Evolutionary conservation across 139 green algal species (phyloP).

Genomic region (Chlamydomonas asymmetrica): DNA sequence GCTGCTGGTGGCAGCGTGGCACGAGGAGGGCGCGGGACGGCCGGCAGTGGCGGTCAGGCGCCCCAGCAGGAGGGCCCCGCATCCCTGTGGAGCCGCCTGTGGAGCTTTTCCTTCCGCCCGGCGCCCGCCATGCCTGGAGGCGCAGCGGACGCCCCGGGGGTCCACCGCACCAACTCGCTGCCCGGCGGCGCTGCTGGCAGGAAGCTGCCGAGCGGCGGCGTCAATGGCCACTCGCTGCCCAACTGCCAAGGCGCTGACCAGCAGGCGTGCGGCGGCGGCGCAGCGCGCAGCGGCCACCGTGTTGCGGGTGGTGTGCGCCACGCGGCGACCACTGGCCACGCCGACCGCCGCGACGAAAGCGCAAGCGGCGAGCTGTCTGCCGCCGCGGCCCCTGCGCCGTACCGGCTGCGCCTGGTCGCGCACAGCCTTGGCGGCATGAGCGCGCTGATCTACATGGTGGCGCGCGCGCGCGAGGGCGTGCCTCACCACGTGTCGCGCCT

Average conservation of each 20-base stretch:
- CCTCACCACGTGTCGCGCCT: slow-evolving; percentile 67
- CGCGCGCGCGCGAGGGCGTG: slow-evolving; percentile 20
- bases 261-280: background rate
- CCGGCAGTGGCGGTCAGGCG: too few species aligned
- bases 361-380: background rate
- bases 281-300: background rate
- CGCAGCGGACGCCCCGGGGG: too few species aligned
- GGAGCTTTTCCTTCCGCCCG: too few species aligned
- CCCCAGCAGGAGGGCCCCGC: too few species aligned
- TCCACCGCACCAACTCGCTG: too few species aligned
- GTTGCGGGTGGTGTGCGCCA: background rate
- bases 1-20: too few species aligned
- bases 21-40: too few species aligned
- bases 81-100: too few species aligned
- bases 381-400: slow-evolving; percentile 40
- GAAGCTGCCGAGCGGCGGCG: background rate
- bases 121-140: too few species aligned
- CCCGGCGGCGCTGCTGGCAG: background rate
- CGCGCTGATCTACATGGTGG: slow-evolving; percentile 67
- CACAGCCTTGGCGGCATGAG: slow-evolving; percentile 77
- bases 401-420: slow-evolving; percentile 64
- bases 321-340: background rate
- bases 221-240: background rate
- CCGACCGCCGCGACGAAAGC: background rate
- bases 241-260: background rate